Base-by-base conservation (phyloP, 192 early-diverging fungal genomes). In the Diversispora epigaea region DNA sequence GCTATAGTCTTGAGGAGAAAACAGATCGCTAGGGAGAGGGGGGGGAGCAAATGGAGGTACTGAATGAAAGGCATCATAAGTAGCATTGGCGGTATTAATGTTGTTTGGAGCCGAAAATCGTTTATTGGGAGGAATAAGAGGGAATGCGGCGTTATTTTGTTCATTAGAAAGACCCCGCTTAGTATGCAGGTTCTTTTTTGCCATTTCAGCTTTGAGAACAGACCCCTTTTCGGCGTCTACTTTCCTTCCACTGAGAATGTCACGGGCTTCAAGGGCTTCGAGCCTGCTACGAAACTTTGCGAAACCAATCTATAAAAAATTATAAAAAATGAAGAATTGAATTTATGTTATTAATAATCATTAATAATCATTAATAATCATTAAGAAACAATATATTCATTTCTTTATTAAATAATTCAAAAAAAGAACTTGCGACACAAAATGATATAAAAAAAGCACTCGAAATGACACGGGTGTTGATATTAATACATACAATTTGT, bases 121-220 rank as follows among this genome's bases (percentile, higher is more conserved):
- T 19, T 65, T 78, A 47, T 19, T 68, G 41, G 50, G 52, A 15
- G 69, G 44, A 52, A 61, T 11, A 4, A 65, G 47, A 71, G 54
- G 17, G 8, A 17, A 78, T 44, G 74, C 63, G 1, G 77, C 25
- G 25, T 32, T 78, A 6, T 80, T 75, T 62, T 82, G 78, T 52
- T 79, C 83, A 58, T 81, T 88, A 39, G 90, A 90, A 45, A 90
- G 80, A 6, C 91, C 93, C 60, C 95, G 89, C 75, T 92, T 94
- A 64, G 93, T 95, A 83, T 96, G 94, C 66, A 99, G 86, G 77
- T 99, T 98, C 86, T 98, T 98, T 79, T 97, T 98, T 45, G 98
- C 98, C 93, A 99, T 95, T 78, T 98, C 96, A 1, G 96, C 98
- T 82, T 99, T 99, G 50, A 99, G 88, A 39, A 92, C 80, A 52